Base-by-base conservation (phyloP, 208 protist species). In the Naegleria lovaniensis region DNA sequence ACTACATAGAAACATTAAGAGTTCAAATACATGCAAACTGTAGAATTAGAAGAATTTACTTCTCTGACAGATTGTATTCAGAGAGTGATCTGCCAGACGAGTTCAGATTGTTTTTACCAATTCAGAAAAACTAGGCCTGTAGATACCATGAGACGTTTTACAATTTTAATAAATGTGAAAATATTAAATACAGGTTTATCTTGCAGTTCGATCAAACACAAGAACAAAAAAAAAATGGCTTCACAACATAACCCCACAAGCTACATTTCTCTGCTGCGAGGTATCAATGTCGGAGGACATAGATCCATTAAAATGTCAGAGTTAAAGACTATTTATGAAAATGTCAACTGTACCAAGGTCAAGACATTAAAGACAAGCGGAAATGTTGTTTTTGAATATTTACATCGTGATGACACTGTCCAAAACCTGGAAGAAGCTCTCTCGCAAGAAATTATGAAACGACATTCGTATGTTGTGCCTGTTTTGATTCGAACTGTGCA, bases 1-100 rank as follows among this genome's bases (percentile, higher is more conserved):
- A 99, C 92, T 99, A 99, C 94, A 95, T 99, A 83, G 99, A 99
- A 93, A 99, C 98, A 29, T 95, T 99, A 33, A 94, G 98, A 22
- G 97, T 99, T 48, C 97, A 98, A 93, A 96, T 99, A 83, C 98
- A 99, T 93, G 98, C 98, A 11, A 99, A 99, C 95, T 99, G 98
- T 95, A 96, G 98, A 83, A 98, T 99, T 83, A 95, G 98, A 79
- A 93, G 99, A 6, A 98, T 99, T 92, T 99, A 99, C 96, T 99
- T 99, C 95, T 97, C 96, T 90, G 99, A 99, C 92, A 94, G 97
- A 87, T 94, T 99, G 9, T 99, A 99, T 96, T 97, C 98, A 1
- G 99, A 99, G 94, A 98, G 99, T 92, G 98, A 99, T 92, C 96
- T 99, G 38, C 99, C 99, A 13, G 95, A 98, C 84, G 98, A 99